Conservation (phyloP, 179 eudicot genomes). For the Actinidia chinensis region DNA sequence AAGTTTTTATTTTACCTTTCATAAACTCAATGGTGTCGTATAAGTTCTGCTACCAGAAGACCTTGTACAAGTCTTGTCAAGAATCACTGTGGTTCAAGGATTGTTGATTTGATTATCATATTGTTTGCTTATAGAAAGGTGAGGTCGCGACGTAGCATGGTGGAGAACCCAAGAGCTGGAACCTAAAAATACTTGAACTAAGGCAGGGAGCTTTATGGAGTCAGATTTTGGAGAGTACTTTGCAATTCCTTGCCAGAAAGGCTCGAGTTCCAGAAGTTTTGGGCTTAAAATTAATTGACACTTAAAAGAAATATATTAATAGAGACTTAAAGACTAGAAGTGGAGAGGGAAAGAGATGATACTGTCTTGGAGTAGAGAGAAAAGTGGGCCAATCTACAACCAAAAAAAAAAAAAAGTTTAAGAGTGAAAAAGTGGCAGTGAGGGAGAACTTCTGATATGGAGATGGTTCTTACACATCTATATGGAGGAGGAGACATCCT, state of each 20-base stretch:
- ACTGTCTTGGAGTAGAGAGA: too few relatives aligned
- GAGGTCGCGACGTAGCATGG: background rate
- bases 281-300: background rate
- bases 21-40: background rate
- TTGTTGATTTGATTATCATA: background rate
- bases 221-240: background rate
- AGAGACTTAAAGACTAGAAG: background rate
- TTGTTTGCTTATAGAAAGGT: background rate
- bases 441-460: too few relatives aligned
- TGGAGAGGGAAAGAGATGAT: too few relatives aligned
- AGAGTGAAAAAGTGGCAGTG: too few relatives aligned
- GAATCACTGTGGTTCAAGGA: background rate
- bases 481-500: background rate
- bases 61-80: background rate
- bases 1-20: background rate
- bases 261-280: background rate
- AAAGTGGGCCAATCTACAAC: too few relatives aligned
- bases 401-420: too few relatives aligned
- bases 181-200: background rate
- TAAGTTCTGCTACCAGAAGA: background rate
- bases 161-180: background rate
- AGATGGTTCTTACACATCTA: too few relatives aligned
- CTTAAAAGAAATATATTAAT: too few relatives aligned
- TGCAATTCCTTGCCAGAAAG: background rate
- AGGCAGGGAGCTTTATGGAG: background rate